Base-by-base conservation (phyloP, 2,329 filamentous ascomycete genomes). In the Rutstroemia sp. region DNA sequence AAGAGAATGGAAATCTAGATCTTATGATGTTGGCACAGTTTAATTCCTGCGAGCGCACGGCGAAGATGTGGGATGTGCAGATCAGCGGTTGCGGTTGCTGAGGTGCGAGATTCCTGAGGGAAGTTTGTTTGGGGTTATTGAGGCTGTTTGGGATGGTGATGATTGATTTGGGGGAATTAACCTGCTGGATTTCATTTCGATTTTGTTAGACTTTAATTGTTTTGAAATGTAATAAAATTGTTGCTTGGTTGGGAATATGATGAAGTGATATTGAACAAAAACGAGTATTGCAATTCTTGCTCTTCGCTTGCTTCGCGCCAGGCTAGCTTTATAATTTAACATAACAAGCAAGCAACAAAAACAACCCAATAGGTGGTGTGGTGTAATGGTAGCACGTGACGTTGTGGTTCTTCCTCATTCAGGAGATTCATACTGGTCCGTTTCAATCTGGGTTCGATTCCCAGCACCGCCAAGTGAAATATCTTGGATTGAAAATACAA, bases 371-470 rank as follows among this genome's bases (percentile, higher is more conserved):
- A 57, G 54, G 58, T 60, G 58, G 58, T 58, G 48, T 58, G 53
- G 60, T 63, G 53, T 55, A 67, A 67, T 67, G 65, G 65, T 67
- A 67, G 65, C 65, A 67, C 65, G 65, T 67, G 59, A 65, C 62
- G 61, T 67, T 68, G 66, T 68, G 66, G 66, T 59, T 34, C 52
- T 59, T 57, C 56, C 51, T 45, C n/a, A 30, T 30, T 30, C 5
- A 17, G 56, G 56, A 59, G 58, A 57, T 49, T 48, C 54, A 64
- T 60, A 57, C 56, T 59, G 54, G 56, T 56, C 66, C 64, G 64
- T 67, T 66, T 67, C 65, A 68, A 68, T 67, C 53, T 55, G 66
- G 66, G 66, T 68, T 67, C 66, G 66, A 68, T 68, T 68, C 66
- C 65, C 66, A 67, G 66, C 63, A 64, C 66, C 66, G 66, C 66